Percentiles rank a stretch among this genome's conserved stretches.
These are phyloP conservation scores for Aureobasidium sp. DNA, from an alignment of 2,329 filamentous ascomycete genomes.

Conservation along the genomic window DNA sequence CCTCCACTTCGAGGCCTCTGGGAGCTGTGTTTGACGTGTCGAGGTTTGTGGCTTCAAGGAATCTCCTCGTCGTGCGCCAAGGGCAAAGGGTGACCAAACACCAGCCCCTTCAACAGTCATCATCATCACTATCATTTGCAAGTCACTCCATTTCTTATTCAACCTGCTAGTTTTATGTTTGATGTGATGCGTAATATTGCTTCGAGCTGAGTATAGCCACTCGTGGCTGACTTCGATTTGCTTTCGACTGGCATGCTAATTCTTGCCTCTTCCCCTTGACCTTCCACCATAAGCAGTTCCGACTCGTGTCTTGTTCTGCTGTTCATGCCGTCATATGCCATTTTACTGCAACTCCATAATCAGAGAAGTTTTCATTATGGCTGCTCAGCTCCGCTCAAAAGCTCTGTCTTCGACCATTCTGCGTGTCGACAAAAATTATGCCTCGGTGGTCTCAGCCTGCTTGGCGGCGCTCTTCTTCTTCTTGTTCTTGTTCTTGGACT, in stretches of 20 bases:
- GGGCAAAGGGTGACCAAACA: background rate
- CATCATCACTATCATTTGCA: background rate
- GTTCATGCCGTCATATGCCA: background rate
- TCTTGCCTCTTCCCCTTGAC: background rate
- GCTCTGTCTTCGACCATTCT: background rate
- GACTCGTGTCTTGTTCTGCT: constrained; percentile 4
- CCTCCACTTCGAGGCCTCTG: background rate
- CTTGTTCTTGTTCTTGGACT: constrained; percentile 64
- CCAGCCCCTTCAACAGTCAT: constrained; percentile 8
- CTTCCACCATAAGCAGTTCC: background rate
- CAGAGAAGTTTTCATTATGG: background rate
- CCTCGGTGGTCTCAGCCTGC: constrained; percentile 40
- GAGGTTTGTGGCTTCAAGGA: constrained; percentile 7
- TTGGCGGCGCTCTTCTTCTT: constrained; percentile 70
- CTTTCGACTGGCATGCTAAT: background rate
- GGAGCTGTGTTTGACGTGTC: background rate
- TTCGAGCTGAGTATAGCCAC: background rate
- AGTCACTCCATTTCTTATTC: background rate
- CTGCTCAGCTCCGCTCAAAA: background rate
- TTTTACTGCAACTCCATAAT: background rate
- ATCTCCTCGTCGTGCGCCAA: constrained; percentile 8
- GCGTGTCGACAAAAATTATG: constrained; percentile 22
- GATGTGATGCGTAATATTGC: constrained; percentile 12
- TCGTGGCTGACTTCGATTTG: constrained; percentile 4
- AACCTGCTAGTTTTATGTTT: background rate